These are phyloP conservation scores for Mariannaea elegans DNA, from an alignment of 2,329 filamentous ascomycete genomes.

Conservation along the genomic window DNA sequence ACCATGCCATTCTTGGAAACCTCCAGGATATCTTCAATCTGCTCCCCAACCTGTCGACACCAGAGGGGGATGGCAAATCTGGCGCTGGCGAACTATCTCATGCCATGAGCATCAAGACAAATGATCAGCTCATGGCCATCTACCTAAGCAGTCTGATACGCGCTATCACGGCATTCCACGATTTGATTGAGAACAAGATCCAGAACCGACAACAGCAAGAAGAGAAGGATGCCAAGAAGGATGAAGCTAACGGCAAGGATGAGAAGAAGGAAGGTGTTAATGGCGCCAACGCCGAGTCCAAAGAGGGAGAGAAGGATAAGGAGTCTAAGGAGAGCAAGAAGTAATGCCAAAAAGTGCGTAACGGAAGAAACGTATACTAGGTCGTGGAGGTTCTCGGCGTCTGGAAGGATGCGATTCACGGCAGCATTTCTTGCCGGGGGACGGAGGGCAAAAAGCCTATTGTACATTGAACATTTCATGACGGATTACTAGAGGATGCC, in stretches of 20 bases:
- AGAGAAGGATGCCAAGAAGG: conserved; percentile 89
- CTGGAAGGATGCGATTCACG: conserved; percentile 31
- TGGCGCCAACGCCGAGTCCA: conserved; percentile 54
- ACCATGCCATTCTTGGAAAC: conserved; percentile 96
- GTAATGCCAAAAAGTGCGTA: conserved; percentile 13
- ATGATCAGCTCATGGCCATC: conserved; percentile 98
- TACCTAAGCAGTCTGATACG: conserved; percentile 94
- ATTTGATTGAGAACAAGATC: conserved; percentile 99
- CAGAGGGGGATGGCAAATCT: conserved; percentile 70
- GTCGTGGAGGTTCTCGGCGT: conserved; percentile 33
- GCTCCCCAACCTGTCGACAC: conserved; percentile 91
- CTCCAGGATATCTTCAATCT: conserved; percentile 99
- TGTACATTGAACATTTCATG: conserved; percentile 44
- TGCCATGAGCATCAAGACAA: conserved; percentile 98
- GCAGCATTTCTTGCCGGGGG: conserved; percentile 28
- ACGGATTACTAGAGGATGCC: conserved; percentile 38
- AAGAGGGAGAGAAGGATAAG: conserved; percentile 66
- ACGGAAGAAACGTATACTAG: conserved; percentile 29
- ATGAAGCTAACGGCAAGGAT: conserved; percentile 68
- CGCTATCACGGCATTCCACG: conserved; percentile 98
- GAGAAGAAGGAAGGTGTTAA: conserved; percentile 64
- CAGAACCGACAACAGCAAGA: conserved; percentile 98
- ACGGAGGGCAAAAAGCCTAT: conserved; percentile 34
- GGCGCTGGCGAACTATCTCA: conserved; percentile 88
- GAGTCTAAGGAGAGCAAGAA: conserved; percentile 54